These are phyloP conservation scores for Entomortierella lignicola DNA, from an alignment of 192 early-diverging fungal species.

Conservation along the genomic window DNA sequence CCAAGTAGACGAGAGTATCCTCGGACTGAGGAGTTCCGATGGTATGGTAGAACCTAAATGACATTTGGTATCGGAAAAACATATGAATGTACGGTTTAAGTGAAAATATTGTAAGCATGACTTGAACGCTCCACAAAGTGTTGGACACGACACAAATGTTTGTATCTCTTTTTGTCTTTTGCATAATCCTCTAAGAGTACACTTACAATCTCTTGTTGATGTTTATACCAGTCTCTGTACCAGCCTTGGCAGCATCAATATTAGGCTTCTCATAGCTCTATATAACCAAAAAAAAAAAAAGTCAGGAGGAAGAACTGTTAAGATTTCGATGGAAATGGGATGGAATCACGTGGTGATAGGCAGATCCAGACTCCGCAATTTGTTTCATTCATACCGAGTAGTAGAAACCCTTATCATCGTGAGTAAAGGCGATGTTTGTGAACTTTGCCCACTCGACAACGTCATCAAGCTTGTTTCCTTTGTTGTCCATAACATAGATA, in stretches of 20 bases:
- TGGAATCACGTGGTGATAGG: too few relatives aligned
- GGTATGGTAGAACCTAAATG: slow-evolving; percentile 61
- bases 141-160: too few relatives aligned
- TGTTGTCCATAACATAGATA: slow-evolving; percentile 59
- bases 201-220: slow-evolving; percentile 35
- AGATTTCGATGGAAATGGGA: too few relatives aligned
- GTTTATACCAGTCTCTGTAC: slow-evolving; percentile 40
- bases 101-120: too few relatives aligned
- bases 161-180: too few relatives aligned
- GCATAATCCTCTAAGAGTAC: too few relatives aligned
- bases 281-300: slow-evolving; percentile 7
- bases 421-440: slow-evolving; percentile 65
- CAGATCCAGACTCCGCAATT: too few relatives aligned
- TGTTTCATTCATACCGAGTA: slow-evolving; percentile 55
- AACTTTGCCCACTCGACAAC: slow-evolving; percentile 69
- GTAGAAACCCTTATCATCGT: slow-evolving; percentile 80
- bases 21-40: slow-evolving; percentile 69
- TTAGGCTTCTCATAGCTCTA: slow-evolving; percentile 43
- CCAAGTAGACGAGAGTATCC: slow-evolving; percentile 68
- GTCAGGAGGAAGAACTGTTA: background rate
- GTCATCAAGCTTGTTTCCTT: slow-evolving; percentile 52
- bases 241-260: slow-evolving; percentile 28
- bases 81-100: too few relatives aligned
- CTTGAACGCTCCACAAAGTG: too few relatives aligned
- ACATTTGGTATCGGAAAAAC: background rate